Evolutionary conservation across 2,329 filamentous ascomycete species (phyloP).

Genomic region (Cladophialophora exuberans): DNA sequence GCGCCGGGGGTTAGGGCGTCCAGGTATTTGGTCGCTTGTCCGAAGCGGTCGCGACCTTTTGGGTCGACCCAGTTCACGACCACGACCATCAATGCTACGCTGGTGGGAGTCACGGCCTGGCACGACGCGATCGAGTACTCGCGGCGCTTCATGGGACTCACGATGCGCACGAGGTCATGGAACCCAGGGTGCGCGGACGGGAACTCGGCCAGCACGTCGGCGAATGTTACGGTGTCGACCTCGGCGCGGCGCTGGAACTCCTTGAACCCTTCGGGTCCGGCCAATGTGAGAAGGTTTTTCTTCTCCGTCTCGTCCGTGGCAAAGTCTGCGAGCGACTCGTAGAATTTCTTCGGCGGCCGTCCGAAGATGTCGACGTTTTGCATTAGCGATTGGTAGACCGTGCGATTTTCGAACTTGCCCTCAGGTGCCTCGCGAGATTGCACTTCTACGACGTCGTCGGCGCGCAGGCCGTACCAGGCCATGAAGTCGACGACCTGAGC

Average conservation of each 20-base stretch:
- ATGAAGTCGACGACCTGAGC: constrained; percentile 82
- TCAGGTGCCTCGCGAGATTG: constrained; percentile 81
- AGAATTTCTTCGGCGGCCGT: constrained; percentile 96
- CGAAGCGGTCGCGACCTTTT: constrained; percentile 83
- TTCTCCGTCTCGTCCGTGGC: constrained; percentile 81
- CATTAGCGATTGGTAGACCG: constrained; percentile 85
- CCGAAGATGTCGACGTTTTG: constrained; percentile 98
- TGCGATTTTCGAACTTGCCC: constrained; percentile 78
- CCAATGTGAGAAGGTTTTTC: constrained; percentile 75
- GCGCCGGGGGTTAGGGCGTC: constrained; percentile 74
- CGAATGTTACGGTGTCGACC: constrained; percentile 87
- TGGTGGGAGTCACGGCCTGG: constrained; percentile 87
- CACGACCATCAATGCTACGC: constrained; percentile 94
- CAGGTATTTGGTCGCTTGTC: constrained; percentile 91
- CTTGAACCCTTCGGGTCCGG: constrained; percentile 74
- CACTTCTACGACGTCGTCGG: constrained; percentile 86
- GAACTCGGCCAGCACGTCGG: constrained; percentile 88
- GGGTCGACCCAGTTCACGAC: constrained; percentile 95
- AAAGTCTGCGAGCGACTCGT: constrained; percentile 86
- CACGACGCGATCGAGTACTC: constrained; percentile 99
- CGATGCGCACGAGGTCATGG: constrained; percentile 84
- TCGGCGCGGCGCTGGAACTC: constrained; percentile 93
- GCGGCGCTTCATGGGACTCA: constrained; percentile 89
- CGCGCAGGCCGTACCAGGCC: constrained; percentile 80
- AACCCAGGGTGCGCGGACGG: constrained; percentile 84